Conservation (phyloP, 805 yeast genomes). For the Kurtzmaniella cleridarum region DNA sequence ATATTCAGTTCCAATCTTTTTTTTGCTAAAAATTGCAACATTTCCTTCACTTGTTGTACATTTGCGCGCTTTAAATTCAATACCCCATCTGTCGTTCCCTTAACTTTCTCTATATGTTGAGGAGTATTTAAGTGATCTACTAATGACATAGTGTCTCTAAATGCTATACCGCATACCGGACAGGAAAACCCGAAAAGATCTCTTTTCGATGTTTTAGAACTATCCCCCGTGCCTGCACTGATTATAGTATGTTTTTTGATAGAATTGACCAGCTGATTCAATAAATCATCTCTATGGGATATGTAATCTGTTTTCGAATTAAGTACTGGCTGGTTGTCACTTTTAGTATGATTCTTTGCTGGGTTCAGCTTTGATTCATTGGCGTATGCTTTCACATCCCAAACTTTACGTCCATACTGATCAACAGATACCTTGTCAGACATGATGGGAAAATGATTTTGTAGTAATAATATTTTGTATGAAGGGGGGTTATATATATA, state of each 20-base stretch:
- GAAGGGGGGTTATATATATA: too few species aligned
- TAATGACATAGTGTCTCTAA: constrained; percentile 75
- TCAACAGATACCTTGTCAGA: constrained; percentile 24
- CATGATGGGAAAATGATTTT: too few species aligned
- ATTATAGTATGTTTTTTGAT: constrained; percentile 31
- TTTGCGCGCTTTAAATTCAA: constrained; percentile 28
- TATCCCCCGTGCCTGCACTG: constrained; percentile 13
- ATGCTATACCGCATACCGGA: constrained; percentile 71
- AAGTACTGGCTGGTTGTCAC: constrained; percentile 3
- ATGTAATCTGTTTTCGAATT: constrained; percentile 10
- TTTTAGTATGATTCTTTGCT: constrained; percentile 9
- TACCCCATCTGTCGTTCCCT: constrained; percentile 5
- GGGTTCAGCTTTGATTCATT: constrained; percentile 32
- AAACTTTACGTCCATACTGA: constrained; percentile 60
- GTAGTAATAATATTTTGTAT: too few species aligned
- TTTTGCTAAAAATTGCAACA: constrained; percentile 24
- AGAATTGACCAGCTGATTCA: constrained; percentile 26
- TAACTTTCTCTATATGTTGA: constrained; percentile 49
- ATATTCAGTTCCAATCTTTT: constrained; percentile 29
- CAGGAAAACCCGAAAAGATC: constrained; percentile 79
- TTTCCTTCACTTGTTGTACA: constrained; percentile 25
- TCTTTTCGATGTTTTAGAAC: not conserved
- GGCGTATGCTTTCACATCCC: constrained; percentile 68
- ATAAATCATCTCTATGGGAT: constrained; percentile 26
- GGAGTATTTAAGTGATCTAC: constrained; percentile 80